Evolutionary conservation across 1,139 yeast genomes (phyloP).

Genomic region (Nakaseomyces uthaithaninus): DNA sequence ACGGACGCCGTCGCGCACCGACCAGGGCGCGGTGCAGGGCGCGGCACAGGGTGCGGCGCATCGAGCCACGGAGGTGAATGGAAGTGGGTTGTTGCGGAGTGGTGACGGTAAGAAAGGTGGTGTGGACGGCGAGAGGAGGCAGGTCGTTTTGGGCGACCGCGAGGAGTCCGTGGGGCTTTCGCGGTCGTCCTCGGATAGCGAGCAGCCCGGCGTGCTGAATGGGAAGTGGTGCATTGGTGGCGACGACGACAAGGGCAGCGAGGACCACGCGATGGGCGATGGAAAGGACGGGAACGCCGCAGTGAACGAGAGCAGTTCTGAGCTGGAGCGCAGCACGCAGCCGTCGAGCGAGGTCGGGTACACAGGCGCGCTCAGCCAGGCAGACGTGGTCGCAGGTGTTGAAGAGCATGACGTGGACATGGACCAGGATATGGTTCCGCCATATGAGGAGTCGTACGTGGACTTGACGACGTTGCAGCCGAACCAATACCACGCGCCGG

Average conservation of each 20-base stretch:
- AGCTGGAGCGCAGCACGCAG: constrained; percentile 2
- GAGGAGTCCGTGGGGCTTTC: background rate
- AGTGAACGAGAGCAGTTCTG: constrained; percentile 1
- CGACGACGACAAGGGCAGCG: constrained; percentile 1
- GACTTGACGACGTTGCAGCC: constrained; percentile 60
- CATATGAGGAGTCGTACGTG: constrained; percentile 24
- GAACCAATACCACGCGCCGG: constrained; percentile 53
- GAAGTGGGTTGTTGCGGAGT: background rate
- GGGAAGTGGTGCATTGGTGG: constrained; percentile 6
- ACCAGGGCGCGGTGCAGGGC: background rate
- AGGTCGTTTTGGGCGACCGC: no score
- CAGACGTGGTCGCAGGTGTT: background rate
- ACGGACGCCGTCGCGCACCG: background rate
- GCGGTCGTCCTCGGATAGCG: constrained; percentile 7
- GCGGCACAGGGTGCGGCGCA: background rate
- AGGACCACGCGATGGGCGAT: background rate
- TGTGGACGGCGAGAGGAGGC: no score
- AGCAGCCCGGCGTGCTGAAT: background rate
- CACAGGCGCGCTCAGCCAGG: background rate
- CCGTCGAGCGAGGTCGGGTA: background rate
- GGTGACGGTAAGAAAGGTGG: background rate
- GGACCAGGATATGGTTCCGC: constrained; percentile 18
- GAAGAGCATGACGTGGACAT: constrained; percentile 11
- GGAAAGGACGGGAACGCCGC: background rate
- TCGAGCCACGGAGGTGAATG: background rate